phyloP scores from a whole-genome alignment of 169 alveolate species.

The Eimeria zaria region DNA sequence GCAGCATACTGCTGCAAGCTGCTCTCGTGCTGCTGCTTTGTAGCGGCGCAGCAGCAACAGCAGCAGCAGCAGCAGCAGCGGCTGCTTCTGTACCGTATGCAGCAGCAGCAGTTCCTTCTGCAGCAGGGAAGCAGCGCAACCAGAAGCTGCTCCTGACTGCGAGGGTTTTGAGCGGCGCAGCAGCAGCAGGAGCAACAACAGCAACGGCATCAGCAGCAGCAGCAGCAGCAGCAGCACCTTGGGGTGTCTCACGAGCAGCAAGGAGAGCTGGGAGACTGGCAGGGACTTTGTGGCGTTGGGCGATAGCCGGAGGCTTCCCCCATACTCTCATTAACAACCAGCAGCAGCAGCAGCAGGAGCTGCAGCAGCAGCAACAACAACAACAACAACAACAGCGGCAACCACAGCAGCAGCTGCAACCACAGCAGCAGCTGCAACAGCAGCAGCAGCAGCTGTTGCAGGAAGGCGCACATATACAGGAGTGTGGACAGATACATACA shows the following conservation, averaged over 20 bases:
- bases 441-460: not conserved
- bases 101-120: not conserved
- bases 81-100: slow-evolving; percentile 12
- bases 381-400: slow-evolving; percentile 7
- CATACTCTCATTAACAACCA: not conserved
- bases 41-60: slow-evolving; percentile 23
- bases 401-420: not conserved
- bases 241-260: slow-evolving; percentile 17
- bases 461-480: too few relatives aligned
- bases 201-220: not conserved
- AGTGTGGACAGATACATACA: too few relatives aligned
- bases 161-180: not conserved
- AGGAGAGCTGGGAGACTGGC: not conserved
- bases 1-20: slow-evolving; percentile 2
- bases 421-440: not conserved
- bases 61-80: slow-evolving; percentile 34
- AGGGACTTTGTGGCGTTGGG: slow-evolving; percentile 14
- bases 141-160: not conserved
- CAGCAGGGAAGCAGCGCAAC: slow-evolving; percentile 19
- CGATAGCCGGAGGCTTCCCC: slow-evolving; percentile 28
- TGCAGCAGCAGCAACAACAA: slow-evolving; percentile 35
- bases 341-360: slow-evolving; percentile 12
- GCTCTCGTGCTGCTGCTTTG: slow-evolving; percentile 39
- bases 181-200: slow-evolving; percentile 16
- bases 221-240: slow-evolving; percentile 11